Evolutionary conservation across 768 basidiomycete genomes (phyloP), one percentile per base, ranked within the genome.

Genomic region (Glaciozyma antarctica): DNA sequence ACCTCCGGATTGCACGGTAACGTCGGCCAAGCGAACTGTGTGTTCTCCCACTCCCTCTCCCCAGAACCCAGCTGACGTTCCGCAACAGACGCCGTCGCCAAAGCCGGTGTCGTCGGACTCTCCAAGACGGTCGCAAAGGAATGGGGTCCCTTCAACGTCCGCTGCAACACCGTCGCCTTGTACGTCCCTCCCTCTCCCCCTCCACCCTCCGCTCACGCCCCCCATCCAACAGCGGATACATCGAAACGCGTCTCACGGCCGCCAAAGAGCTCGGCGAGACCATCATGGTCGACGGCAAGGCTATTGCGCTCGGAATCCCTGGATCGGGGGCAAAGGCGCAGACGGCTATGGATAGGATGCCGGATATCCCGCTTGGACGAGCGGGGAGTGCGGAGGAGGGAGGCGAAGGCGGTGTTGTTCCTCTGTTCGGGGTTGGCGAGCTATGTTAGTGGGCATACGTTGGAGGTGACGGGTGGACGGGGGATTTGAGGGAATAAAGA

Each of bases 41-140:
- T 19, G 19, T 32, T 26, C 47, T 4, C 6, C 32, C 32, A 15
- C 24, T 12, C 26, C 32, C 1, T 24, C 6, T 48, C 21, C 12
- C n/a, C 1, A 48, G 22, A 13, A 2, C 16, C 21, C 7, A 21
- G 47, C 47, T 48, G 21, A 48, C 16, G 9, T 24, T 26, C 9
- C 9, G 8, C 1, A 2, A 5, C 53, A 54, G 53, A 73, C 56
- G 71, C 73, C 1, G 54, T 64, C 21, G 73, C 73, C 9, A 73
- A 73, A 47, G 67, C 67, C 2, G 88, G 86, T 12, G 84, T 90
- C 48, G 72, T 86, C 63, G 89, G 88, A 19, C 78, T 90, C 60
- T 87, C 88, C 47, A 90, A 90, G 80, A 90, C 88, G 48, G 84
- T 88, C 69, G 84, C 85, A 56, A 91, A 90, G 75, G 89, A 91